Evolutionary conservation across 352 stramenopile species (phyloP).

Genomic region (Phytophthora sojae): DNA sequence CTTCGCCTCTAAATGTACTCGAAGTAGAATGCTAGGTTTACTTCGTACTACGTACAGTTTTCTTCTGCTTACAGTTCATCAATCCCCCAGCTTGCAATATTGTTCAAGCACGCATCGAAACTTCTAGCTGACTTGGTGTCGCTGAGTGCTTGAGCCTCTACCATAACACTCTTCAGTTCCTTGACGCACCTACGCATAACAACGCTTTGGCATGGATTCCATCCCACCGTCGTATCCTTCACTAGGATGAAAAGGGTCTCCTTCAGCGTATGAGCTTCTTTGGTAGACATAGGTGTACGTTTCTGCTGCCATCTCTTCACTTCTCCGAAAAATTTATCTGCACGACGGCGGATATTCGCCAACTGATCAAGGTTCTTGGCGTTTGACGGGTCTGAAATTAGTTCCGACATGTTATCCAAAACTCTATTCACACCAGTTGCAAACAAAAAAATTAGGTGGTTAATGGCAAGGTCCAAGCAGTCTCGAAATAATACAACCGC

Average conservation of each 20-base stretch:
- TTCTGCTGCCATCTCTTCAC: no score
- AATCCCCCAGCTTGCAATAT: neutral
- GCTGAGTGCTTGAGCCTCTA: neutral
- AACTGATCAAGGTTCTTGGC: no score
- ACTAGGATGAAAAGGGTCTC: neutral
- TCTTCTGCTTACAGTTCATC: neutral
- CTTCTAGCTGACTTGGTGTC: neutral
- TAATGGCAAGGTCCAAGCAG: neutral
- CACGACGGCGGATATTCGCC: no score
- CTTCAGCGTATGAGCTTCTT: neutral
- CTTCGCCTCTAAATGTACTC: no score
- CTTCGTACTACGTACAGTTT: no score
- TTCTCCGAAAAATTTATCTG: neutral
- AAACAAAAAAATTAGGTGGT: neutral
- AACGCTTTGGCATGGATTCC: neutral
- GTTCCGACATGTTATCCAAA: neutral
- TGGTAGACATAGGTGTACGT: neutral
- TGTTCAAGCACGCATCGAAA: neutral
- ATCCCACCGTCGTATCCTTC: neutral
- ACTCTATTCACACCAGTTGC: neutral
- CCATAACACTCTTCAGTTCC: neutral
- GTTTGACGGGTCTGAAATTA: neutral
- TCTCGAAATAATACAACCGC: neutral
- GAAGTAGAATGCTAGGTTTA: no score
- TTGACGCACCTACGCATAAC: neutral